A percentile compares a stretch with the other conserved stretches of the same genome.
Evolutionary conservation across 2,329 filamentous ascomycete genomes (phyloP).

Genomic region (Aureobasidium mangrovei): DNA sequence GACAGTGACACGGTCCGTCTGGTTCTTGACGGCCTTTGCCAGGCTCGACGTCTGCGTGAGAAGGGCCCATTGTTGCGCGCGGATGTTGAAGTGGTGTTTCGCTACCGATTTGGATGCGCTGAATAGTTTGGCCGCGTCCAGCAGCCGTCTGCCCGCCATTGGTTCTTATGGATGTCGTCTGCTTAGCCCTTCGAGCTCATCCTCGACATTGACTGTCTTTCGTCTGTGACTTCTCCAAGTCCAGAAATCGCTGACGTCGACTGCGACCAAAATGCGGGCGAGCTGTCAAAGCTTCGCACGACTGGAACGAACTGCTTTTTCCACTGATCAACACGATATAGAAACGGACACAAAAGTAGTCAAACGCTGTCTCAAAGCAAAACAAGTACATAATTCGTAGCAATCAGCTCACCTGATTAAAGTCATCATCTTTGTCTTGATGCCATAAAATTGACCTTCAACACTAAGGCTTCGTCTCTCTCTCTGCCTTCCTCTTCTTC

Average conservation of each 20-base stretch:
- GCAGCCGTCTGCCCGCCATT: constrained; percentile 44
- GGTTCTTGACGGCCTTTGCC: constrained; percentile 52
- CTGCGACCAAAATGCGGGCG: constrained; percentile 1
- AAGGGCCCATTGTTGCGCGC: constrained; percentile 52
- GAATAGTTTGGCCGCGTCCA: constrained; percentile 43
- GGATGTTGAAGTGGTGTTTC: constrained; percentile 49
- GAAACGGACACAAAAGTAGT: no score
- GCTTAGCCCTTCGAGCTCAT: neutral
- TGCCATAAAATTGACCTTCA: neutral
- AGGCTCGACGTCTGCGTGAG: constrained; percentile 57
- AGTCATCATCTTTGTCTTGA: no score
- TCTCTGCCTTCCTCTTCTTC: neutral
- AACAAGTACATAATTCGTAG: no score
- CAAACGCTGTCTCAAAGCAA: no score
- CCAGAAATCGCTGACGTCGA: constrained; percentile 9
- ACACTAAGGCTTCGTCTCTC: neutral
- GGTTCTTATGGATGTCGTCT: neutral
- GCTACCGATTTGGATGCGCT: constrained; percentile 40
- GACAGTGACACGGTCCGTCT: constrained; percentile 53
- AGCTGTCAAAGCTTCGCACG: constrained; percentile 10
- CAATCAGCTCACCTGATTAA: no score
- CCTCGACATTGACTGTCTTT: neutral
- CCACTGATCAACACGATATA: no score
- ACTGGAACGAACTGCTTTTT: neutral
- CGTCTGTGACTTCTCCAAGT: neutral